These are phyloP conservation scores for Geranium incanum DNA, from an alignment of 441 rosid genomes.

Conservation along the genomic window DNA sequence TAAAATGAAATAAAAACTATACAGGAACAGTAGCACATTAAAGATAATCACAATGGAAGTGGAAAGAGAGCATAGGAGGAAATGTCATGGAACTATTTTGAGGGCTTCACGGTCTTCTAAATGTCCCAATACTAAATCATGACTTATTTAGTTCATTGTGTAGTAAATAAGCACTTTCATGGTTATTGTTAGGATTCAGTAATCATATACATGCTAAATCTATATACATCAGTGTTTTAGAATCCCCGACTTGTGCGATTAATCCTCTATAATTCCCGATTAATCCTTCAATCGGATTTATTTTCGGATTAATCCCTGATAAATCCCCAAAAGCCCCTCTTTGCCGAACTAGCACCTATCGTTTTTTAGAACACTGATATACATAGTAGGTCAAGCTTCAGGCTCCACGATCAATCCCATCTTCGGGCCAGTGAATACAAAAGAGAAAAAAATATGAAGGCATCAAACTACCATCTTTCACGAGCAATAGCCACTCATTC, in stretches of 20 bases:
- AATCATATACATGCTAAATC: background rate
- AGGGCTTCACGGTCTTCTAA: background rate
- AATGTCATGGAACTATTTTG: background rate
- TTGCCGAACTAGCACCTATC: no score
- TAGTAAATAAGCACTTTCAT: background rate
- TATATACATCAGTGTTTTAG: no score
- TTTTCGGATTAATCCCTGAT: no score
- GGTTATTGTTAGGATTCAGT: background rate
- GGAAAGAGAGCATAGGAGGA: background rate
- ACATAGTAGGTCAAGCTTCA: background rate
- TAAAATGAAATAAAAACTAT: no score
- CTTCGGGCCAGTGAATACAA: background rate
- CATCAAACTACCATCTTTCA: background rate
- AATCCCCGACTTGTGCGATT: no score
- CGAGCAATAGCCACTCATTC: background rate
- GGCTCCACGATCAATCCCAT: background rate
- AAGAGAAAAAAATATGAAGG: background rate
- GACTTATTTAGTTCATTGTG: no score
- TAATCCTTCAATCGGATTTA: no score
- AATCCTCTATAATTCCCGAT: no score
- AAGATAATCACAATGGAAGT: background rate
- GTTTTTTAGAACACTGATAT: no score
- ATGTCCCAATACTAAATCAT: background rate
- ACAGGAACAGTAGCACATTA: no score
- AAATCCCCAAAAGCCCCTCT: no score